Percentiles rank a stretch among this genome's conserved stretches.
Conservation (phyloP, 768 basidiomycete genomes). For the Peribolospora baueri region DNA sequence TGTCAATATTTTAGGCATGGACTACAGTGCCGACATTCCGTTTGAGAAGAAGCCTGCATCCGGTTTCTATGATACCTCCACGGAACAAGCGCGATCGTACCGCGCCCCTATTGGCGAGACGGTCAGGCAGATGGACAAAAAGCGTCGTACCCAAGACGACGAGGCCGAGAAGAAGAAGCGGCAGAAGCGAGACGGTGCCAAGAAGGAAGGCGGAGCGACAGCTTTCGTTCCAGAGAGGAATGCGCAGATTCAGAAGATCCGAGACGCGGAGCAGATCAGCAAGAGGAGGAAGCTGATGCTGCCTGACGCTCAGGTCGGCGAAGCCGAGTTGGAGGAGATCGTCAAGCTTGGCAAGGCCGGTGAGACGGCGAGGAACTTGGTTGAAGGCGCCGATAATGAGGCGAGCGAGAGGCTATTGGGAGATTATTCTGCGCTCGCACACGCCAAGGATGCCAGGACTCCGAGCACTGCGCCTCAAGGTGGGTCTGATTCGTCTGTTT, state of each 20-base stretch:
- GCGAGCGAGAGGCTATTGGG: conserved; percentile 66
- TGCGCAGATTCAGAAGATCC: conserved; percentile 89
- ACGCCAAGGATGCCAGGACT: conserved; percentile 74
- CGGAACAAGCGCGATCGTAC: conserved; percentile 66
- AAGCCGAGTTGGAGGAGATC: conserved; percentile 84
- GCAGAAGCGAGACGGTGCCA: conserved; percentile 31
- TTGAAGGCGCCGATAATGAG: conserved; percentile 44
- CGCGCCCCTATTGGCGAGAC: conserved; percentile 32
- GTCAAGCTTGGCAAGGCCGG: conserved; percentile 91
- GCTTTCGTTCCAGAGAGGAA: conserved; percentile 91
- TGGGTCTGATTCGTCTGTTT: conserved; percentile 24
- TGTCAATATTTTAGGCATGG: not conserved
- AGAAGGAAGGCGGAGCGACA: conserved; percentile 27
- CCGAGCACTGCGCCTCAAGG: conserved; percentile 83
- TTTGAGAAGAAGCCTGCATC: conserved; percentile 90
- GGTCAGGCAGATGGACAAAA: conserved; percentile 21
- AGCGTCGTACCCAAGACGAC: conserved; percentile 78
- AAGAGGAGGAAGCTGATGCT: conserved; percentile 59
- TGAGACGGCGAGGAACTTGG: conserved; percentile 64
- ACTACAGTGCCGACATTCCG: conserved; percentile 97
- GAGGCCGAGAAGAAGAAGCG: conserved; percentile 82
- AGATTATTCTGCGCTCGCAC: conserved; percentile 73
- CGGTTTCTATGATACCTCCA: conserved; percentile 90
- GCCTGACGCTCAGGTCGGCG: conserved; percentile 77
- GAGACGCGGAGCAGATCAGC: conserved; percentile 89